Evolutionary conservation across 2,329 filamentous ascomycete genomes (phyloP), one percentile per base, ranked within the genome.

Genomic region (Ascochyta koolunga): DNA sequence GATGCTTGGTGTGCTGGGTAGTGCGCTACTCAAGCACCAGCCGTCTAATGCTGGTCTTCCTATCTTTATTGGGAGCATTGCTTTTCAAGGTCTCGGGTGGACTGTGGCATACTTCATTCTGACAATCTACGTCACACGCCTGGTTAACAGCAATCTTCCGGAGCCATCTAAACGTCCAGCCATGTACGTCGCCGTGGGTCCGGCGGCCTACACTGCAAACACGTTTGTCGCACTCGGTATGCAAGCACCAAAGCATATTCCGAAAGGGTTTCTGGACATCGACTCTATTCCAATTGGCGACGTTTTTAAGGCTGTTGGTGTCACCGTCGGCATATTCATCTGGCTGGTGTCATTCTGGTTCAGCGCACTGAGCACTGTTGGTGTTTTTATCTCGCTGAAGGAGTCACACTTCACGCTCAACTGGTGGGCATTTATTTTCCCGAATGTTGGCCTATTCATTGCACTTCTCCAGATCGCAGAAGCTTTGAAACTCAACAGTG

Each of bases 31-130:
- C 21, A 69, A 70, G 10, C 69, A 59, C n/a, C 73, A 77, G 39
- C 72, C 75, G 1, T 52, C 62, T 2, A 58, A 50, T 1, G 38
- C 58, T 15, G 66, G 64, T 8, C 50, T 63, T n/a, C 54, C 50
- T 5, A 67, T 68, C 7, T 62, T 66, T 39, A 54, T 86, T 25
- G 86, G 83, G 0, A 88, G 88, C 3, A 70, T 89, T 24, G 85
- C 85, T 0, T 89, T 86, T 59, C 87, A 90, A 68, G 88, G 88
- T 0, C 74, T 91, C 0, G 88, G 88, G 4, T 82, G 89, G 58
- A 82, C 82, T 6, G 81, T 90, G 6, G 82, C 86, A 1, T 79
- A 86, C 52, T 81, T 89, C 73, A 89, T 87, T 70, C 88, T 88
- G 78, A 82, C 89, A 38, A 85, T 85, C 19, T 83, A 88, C 10